Percentiles rank a stretch among this genome's conserved stretches.
Conservation (phyloP, 2,329 filamentous ascomycete species). For the Sphaerulina musiva region DNA sequence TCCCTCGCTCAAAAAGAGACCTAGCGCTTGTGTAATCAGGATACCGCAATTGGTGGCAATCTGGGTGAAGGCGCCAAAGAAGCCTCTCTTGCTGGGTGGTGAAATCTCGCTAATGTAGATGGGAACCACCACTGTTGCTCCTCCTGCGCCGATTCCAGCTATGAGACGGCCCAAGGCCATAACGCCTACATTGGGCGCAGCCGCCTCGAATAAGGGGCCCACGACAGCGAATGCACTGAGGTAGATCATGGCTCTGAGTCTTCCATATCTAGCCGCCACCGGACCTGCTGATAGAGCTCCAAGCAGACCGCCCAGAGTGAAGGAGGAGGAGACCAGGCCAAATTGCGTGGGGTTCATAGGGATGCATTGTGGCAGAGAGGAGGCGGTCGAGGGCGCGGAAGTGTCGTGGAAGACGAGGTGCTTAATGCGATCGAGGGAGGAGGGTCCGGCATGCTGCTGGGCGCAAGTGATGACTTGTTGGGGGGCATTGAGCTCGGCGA, state of each 20-base stretch:
- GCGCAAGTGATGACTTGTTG: slow-evolving; percentile 89
- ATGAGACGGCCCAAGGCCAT: slow-evolving; percentile 70
- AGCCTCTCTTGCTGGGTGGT: slow-evolving; percentile 53
- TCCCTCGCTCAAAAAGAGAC: slow-evolving; percentile 77
- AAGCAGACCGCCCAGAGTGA: slow-evolving; percentile 78
- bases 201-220: slow-evolving; percentile 68
- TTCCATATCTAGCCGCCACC: slow-evolving; percentile 68
- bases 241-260: slow-evolving; percentile 67
- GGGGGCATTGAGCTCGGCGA: slow-evolving; percentile 91
- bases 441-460: slow-evolving; percentile 46
- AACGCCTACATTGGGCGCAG: slow-evolving; percentile 59
- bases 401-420: slow-evolving; percentile 56
- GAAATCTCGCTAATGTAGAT: slow-evolving; percentile 92
- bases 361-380: slow-evolving; percentile 65
- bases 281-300: slow-evolving; percentile 77
- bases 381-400: slow-evolving; percentile 28
- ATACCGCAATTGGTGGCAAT: slow-evolving; percentile 88
- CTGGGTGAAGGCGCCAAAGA: slow-evolving; percentile 80
- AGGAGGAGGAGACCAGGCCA: slow-evolving; percentile 81
- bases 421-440: slow-evolving; percentile 17
- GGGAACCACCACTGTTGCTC: slow-evolving; percentile 85
- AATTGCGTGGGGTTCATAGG: slow-evolving; percentile 77
- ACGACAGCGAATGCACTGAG: slow-evolving; percentile 69
- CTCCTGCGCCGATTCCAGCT: slow-evolving; percentile 77
- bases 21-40: slow-evolving; percentile 71